Evolutionary conservation across 305 asterid genomes (phyloP).

Genomic region (Plantago coronopus): DNA sequence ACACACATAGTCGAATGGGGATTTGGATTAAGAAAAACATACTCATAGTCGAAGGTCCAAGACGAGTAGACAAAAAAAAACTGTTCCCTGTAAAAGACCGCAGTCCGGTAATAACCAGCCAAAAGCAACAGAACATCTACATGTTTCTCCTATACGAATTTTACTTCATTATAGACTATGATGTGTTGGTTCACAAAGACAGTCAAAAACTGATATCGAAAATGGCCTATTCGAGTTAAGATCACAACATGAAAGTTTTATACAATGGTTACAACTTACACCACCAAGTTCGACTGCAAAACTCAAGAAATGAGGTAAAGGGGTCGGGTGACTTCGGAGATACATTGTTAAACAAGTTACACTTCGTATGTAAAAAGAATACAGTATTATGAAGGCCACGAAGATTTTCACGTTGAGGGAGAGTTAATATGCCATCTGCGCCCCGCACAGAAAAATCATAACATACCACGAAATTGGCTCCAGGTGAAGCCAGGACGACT

Average conservation of each 20-base stretch:
- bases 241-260: background rate
- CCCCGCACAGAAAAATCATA: background rate
- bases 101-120: too few species aligned
- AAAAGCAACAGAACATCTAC: too few species aligned
- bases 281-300: background rate
- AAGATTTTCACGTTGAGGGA: background rate
- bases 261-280: background rate
- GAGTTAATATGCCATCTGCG: background rate
- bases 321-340: background rate
- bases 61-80: too few species aligned
- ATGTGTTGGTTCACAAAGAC: too few species aligned
- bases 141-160: too few species aligned
- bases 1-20: too few species aligned
- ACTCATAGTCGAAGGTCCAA: too few species aligned
- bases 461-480: background rate
- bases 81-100: too few species aligned
- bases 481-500: slow-evolving; percentile 18
- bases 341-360: slow-evolving; percentile 2
- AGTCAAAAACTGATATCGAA: too few species aligned
- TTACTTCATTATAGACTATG: too few species aligned
- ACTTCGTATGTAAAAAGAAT: slow-evolving; percentile 14
- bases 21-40: too few species aligned
- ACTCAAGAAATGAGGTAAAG: background rate
- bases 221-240: too few species aligned
- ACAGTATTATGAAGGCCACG: slow-evolving; percentile 12